Evolutionary conservation across 2,329 filamentous ascomycete genomes (phyloP), one percentile per base, ranked within the genome.

Genomic region (Lomentospora prolificans): DNA sequence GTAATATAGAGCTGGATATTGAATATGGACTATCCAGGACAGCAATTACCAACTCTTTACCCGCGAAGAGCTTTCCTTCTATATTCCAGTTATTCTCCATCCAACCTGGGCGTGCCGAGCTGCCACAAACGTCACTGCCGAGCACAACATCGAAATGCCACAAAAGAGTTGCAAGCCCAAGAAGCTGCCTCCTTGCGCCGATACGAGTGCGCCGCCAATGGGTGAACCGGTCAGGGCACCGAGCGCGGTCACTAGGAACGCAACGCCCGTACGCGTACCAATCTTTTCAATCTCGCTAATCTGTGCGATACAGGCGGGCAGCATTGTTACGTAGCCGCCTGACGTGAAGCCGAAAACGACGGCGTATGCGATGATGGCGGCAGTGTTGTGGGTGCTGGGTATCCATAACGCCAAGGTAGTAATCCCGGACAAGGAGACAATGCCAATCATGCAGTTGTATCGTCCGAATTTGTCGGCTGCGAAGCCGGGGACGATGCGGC

Each of bases 211-310:
- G 5, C 85, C 85, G 2, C 77, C 85, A 61, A 89, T 85, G 0
- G 86, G 86, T 50, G 76, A 81, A 0, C 85, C 84, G 0, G 81
- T 82, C 54, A 91, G 70, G 1, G 82, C 84, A 3, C 82, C 85
- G 28, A 90, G 69, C 1, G 81, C 76, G 56, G 83, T 74, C 50
- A 84, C 66, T 10, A 80, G 77, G 64, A 86, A 87, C 24, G 81
- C 75, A 0, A 79, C 76, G 0, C 88, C 88, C 2, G 77, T 82
- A 5, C 87, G 75, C 1, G 84, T 77, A 12, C 87, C 88, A 30
- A 90, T 84, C 65, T 88, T 76, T 17, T 79, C 73, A 33, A 89
- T 77, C 48, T 87, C 83, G 1, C 80, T 84, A 59, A 90, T 86
- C 63, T 90, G 85, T 1, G 84, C 85, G 22, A 90, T 72, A 10